Base-by-base conservation (phyloP, 805 yeast genomes). In the Saccharomycopsis schoenii region DNA sequence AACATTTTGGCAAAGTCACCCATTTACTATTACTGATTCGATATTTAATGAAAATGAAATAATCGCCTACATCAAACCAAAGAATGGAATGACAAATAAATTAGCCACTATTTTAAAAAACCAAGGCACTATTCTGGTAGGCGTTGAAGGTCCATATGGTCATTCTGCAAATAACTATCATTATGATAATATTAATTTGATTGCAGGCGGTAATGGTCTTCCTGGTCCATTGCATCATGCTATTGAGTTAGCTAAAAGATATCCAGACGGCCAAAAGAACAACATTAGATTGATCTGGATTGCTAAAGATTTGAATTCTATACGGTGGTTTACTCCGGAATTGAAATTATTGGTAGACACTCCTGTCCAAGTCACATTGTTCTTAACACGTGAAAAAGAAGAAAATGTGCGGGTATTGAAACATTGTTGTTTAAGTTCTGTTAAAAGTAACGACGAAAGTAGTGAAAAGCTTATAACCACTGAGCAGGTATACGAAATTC, bases 1-100 rank as follows among this genome's bases (percentile, higher is more conserved):
- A 2, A 71, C 77, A 43, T 83, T 85, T 69, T 85, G 85, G 84
- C 89, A 86, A 69, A 81, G 86, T 4, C 91, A 87, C 69, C 93
- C 93, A 3, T 86, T 88, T 72, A 84, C 92, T 1, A 70, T 81
- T 6, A 73, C 81, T 50, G 77, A 76, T 57, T 72, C 80, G 3
- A 70, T 70, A 8, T 70, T 72, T 1, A 70, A 73, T 54, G 72
- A 73, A 43, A 72, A 74, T 62, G 70, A 72, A 55, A 67, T 82
- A 10, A 71, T 74, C 1, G 71, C 81, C 57, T 77, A 74, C 65
- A 76, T 81, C 66, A 82, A 80, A 67, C 78, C 77, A 19, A 82
- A 83, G 69, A 76, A 76, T n/a, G 90, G 89, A 61, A 70, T 83
- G 59, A 83, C 89, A 15, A 76, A 70, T 59, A 73, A 73, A 40